Evolutionary conservation across 2,329 filamentous ascomycete species (phyloP).

Genomic region (Fusarium avenaceum): DNA sequence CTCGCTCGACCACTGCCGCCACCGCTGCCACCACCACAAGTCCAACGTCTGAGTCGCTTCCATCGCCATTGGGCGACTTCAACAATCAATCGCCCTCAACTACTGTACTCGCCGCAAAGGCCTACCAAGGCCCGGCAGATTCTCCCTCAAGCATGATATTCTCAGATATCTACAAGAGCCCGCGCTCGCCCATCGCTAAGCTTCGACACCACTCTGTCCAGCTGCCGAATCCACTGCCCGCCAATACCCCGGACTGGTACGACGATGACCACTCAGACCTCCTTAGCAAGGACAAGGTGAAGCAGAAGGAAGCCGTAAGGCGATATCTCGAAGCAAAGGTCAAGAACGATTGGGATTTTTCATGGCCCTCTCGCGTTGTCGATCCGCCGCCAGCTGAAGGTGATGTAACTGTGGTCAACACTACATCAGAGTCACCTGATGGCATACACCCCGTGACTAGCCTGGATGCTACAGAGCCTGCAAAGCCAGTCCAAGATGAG

Average conservation of each 20-base stretch:
- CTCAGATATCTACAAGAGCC: slow-evolving; percentile 70
- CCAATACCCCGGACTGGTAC: slow-evolving; percentile 53
- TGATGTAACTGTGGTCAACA: slow-evolving; percentile 16
- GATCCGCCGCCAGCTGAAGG: slow-evolving; percentile 22
- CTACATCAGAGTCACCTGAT: slow-evolving; percentile 20
- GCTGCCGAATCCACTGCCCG: slow-evolving; percentile 49
- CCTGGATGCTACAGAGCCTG: slow-evolving; percentile 28
- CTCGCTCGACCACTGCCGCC: slow-evolving; percentile 40
- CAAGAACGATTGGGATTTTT: slow-evolving; percentile 71
- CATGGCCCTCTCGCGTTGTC: slow-evolving; percentile 62
- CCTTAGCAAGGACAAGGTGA: slow-evolving; percentile 71
- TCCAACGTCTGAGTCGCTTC: slow-evolving; percentile 25
- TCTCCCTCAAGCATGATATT: slow-evolving; percentile 63
- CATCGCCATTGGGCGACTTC: slow-evolving; percentile 20
- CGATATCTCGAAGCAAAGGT: slow-evolving; percentile 67
- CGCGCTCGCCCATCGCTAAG: slow-evolving; percentile 66
- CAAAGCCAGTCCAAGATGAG: slow-evolving; percentile 50
- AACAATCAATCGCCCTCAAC: slow-evolving; percentile 16
- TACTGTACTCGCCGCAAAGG: slow-evolving; percentile 34
- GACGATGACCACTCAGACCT: slow-evolving; percentile 71
- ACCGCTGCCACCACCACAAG: slow-evolving; percentile 35
- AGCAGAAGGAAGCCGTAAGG: slow-evolving; percentile 73
- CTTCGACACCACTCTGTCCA: slow-evolving; percentile 58
- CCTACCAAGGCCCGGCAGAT: slow-evolving; percentile 36
- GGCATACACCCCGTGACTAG: slow-evolving; percentile 11